These are phyloP conservation scores for Phaeotremella skinneri DNA, from an alignment of 768 basidiomycete genomes.

Conservation along the genomic window DNA sequence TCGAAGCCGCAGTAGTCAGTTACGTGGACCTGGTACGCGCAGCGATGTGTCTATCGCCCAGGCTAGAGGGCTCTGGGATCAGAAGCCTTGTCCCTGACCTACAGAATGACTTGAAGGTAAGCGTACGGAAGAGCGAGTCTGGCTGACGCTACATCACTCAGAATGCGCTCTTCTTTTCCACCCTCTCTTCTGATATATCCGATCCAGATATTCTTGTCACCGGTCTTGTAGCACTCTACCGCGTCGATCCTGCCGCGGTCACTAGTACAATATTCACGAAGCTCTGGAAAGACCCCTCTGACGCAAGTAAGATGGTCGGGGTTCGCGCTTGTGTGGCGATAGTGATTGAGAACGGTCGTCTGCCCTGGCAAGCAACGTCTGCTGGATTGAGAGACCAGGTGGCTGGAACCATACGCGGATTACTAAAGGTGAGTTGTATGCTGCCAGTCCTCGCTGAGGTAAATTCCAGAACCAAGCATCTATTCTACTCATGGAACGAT, in stretches of 20 bases:
- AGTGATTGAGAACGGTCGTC: conserved; percentile 61
- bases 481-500: not conserved
- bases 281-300: conserved; percentile 71
- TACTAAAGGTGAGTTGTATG: conserved; percentile 32
- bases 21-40: conserved; percentile 75
- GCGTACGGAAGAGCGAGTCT: conserved; percentile 14
- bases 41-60: conserved; percentile 58
- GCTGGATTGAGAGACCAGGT: conserved; percentile 10
- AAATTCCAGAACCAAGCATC: conserved; percentile 9
- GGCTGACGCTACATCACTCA: conserved; percentile 34
- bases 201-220: conserved; percentile 76
- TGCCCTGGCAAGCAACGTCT: conserved; percentile 26
- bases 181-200: conserved; percentile 61
- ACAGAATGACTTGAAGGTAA: conserved; percentile 76
- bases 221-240: conserved; percentile 68
- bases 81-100: conserved; percentile 67
- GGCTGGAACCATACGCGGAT: conserved; percentile 11
- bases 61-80: conserved; percentile 62
- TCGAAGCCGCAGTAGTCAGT: conserved; percentile 69
- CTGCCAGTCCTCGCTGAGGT: not conserved
- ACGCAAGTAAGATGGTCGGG: conserved; percentile 74
- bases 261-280: conserved; percentile 61
- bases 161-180: conserved; percentile 60
- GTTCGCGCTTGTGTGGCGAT: conserved; percentile 71
- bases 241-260: conserved; percentile 66